Evolutionary conservation across 345 rosid species (phyloP), one percentile per base, ranked within the genome.

Genomic region (Trapa incisa): DNA sequence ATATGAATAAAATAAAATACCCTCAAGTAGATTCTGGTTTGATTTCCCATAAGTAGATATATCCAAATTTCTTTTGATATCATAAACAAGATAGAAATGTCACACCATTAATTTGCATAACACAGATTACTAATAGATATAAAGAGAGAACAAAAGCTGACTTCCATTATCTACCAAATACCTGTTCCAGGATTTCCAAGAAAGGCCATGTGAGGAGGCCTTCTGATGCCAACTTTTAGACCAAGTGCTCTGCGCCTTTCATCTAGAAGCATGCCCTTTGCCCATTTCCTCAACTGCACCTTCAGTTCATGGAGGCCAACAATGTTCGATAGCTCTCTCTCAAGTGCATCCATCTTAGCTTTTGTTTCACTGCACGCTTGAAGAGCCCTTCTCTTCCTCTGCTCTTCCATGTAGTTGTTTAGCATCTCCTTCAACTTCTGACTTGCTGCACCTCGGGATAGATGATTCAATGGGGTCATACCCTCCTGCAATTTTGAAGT

Each of bases 171-270:
- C 33, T 6, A 52, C 1, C 47, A 56, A 39, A 67, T 61, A 94
- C 99, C 97, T 84, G 99, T 94, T 70, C 97, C 97, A 57, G 99
- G 99, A 71, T 89, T 94, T 41, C 97, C 99, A 73, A 94, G 87
- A 72, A 94, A 94, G 15, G 97, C 96, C 99, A 94, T 94, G 74
- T 94, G 99, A 3, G 97, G 97, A 78, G 96, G 96, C 73, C 87
- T 85, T 78, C 97, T 85, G 48, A 71, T 63, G 3, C 96, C 99
- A 74, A 94, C 82, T 79, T 87, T 91, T 63, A 94, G 68, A 13
- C 97, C 97, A 65, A 94, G 89, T 66, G 97, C 91, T 73, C 80
- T 80, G 39, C 99, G 89, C 81, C 89, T 87, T 79, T 94, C 99
- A 84, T 94, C 99, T 81, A 94, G 82, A 78, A 94, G 89, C 97